Conservation (phyloP, 2,329 filamentous ascomycete species). For the Aspergillus quadricinctus region DNA sequence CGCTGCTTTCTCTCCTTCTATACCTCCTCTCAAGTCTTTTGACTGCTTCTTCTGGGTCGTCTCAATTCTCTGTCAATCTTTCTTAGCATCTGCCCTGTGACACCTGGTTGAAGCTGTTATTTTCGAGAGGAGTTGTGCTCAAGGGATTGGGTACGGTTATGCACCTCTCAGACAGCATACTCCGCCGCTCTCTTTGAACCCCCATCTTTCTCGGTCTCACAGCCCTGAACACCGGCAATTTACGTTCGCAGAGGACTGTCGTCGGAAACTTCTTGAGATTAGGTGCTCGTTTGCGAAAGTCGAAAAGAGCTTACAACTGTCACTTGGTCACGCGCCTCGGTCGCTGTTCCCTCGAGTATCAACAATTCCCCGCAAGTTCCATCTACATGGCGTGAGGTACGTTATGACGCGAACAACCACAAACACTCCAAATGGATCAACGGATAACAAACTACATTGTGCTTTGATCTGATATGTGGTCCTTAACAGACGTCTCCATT, state of each 20-base stretch:
- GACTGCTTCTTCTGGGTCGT: background rate
- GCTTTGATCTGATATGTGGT: background rate
- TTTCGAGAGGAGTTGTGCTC: slow-evolving; percentile 5
- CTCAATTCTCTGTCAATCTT: background rate
- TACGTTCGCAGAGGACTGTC: slow-evolving; percentile 1
- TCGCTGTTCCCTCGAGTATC: slow-evolving; percentile 7
- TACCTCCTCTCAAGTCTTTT: background rate
- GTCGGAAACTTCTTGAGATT: background rate
- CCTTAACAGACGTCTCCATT: background rate
- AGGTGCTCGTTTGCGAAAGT: background rate
- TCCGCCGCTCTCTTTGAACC: slow-evolving; percentile 32
- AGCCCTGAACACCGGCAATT: slow-evolving; percentile 14
- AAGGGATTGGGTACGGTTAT: slow-evolving; percentile 26
- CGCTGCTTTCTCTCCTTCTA: slow-evolving; percentile 13
- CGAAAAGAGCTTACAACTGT: slow-evolving; percentile 3
- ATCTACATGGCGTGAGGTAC: slow-evolving; percentile 24
- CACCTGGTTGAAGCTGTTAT: background rate
- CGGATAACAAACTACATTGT: slow-evolving; percentile 6
- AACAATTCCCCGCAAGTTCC: slow-evolving; percentile 21
- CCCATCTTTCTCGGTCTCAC: slow-evolving; percentile 17
- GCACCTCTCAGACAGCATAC: slow-evolving; percentile 26
- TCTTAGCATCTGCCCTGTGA: background rate
- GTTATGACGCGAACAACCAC: slow-evolving; percentile 14
- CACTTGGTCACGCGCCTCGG: slow-evolving; percentile 10
- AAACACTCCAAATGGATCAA: slow-evolving; percentile 11